phyloP scores from a whole-genome alignment of 2,329 filamentous ascomycete species.

The Cytospora leucostoma region DNA sequence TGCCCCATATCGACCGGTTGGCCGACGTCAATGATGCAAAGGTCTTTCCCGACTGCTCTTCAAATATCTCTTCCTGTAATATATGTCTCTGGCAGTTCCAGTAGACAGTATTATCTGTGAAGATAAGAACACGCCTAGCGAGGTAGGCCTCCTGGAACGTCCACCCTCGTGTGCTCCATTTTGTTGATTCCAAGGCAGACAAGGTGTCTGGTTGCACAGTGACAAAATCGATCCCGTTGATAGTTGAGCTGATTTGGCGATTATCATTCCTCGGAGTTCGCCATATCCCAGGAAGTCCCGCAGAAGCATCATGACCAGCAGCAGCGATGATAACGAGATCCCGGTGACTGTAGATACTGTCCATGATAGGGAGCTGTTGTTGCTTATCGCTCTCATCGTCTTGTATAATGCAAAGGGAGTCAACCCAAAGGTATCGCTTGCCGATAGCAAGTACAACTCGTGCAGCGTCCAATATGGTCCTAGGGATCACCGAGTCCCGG shows the following conservation, averaged over 20 bases:
- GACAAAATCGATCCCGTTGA: background rate
- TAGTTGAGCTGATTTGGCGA: background rate
- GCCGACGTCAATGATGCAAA: too few species aligned
- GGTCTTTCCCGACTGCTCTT: background rate
- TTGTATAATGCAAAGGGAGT: background rate
- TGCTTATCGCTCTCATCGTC: background rate
- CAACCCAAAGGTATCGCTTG: background rate
- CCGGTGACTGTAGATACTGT: background rate
- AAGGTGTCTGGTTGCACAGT: background rate
- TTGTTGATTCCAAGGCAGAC: too few species aligned
- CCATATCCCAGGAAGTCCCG: background rate
- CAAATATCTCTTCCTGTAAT: background rate
- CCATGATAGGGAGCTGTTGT: background rate
- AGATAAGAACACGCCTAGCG: background rate
- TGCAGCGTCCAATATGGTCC: background rate
- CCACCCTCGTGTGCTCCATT: background rate
- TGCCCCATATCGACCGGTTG: background rate
- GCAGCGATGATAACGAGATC: background rate
- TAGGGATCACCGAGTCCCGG: background rate
- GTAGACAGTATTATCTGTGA: background rate
- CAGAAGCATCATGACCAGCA: background rate
- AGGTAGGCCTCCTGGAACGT: background rate
- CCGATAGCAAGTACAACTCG: background rate
- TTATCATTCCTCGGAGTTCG: background rate
- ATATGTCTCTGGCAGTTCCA: background rate